These are phyloP conservation scores for Epichloe baconii DNA, from an alignment of 2,329 filamentous ascomycete species.

Conservation along the genomic window DNA sequence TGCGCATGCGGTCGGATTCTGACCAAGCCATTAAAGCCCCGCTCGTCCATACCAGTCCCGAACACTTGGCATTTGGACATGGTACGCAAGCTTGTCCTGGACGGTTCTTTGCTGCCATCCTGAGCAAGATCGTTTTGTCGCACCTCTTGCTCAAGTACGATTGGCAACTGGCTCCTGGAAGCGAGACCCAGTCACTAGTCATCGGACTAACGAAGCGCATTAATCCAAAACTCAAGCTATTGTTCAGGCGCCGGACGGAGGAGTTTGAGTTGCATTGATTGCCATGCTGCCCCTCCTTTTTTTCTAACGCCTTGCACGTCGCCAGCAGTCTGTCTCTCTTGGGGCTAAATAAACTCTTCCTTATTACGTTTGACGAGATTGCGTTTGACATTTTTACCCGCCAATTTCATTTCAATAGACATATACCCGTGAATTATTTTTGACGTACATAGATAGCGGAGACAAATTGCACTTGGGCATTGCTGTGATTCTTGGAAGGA, in stretches of 20 bases:
- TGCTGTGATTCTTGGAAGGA: too few relatives aligned
- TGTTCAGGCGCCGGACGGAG: conserved; percentile 3
- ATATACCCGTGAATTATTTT: too few relatives aligned
- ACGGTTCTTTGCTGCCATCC: conserved; percentile 5
- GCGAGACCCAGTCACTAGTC: conserved; percentile 1
- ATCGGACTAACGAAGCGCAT: conserved; percentile 6
- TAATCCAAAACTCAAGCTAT: conserved; percentile 3
- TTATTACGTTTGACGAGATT: too few relatives aligned
- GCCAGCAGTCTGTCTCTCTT: not conserved
- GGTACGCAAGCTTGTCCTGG: conserved; percentile 7
- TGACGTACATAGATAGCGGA: too few relatives aligned
- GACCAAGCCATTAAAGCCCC: conserved; percentile 6
- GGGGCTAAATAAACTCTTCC: too few relatives aligned
- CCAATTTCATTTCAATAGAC: too few relatives aligned
- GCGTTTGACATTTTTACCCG: too few relatives aligned
- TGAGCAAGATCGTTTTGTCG: conserved; percentile 5
- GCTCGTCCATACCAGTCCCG: conserved; percentile 5
- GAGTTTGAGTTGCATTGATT: conserved; percentile 5
- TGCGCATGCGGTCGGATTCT: conserved; percentile 4
- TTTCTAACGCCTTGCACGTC: not conserved
- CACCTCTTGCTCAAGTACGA: conserved; percentile 7
- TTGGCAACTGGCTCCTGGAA: conserved; percentile 3
- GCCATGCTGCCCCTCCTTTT: not conserved
- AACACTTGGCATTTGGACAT: conserved; percentile 7
- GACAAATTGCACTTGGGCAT: too few relatives aligned